phyloP scores from a whole-genome alignment of 2,329 filamentous ascomycete species.

The Geoglossum cookeanum region DNA sequence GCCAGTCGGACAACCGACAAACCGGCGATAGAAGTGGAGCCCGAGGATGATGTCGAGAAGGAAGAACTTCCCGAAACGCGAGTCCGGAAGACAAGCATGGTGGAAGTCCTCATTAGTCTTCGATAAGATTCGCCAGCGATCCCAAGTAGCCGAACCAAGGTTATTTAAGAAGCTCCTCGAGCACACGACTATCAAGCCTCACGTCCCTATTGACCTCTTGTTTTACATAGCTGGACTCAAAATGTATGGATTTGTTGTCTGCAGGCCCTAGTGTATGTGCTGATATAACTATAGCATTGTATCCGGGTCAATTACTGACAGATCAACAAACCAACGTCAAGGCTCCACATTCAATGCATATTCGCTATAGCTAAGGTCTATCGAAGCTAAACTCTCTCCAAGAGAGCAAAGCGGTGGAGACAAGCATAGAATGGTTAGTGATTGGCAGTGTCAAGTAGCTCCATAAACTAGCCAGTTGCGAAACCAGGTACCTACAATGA shows the following conservation, averaged over 20 bases:
- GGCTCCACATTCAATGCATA: neutral
- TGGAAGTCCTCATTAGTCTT: constrained; percentile 8
- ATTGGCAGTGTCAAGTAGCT: no score
- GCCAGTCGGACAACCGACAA: constrained; percentile 13
- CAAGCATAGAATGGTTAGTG: no score
- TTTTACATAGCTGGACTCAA: no score
- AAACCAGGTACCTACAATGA: no score
- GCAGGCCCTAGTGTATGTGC: no score
- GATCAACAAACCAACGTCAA: neutral
- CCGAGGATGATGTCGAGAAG: constrained; percentile 7
- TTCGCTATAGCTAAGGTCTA: no score
- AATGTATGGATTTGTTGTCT: no score
- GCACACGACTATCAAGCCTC: neutral
- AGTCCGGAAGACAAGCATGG: constrained; percentile 9
- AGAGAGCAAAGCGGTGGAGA: no score
- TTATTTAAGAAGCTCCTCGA: no score
- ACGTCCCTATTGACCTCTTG: neutral
- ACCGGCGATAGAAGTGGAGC: constrained; percentile 11
- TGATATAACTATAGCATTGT: no score
- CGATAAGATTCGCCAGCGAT: constrained; percentile 32
- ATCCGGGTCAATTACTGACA: neutral
- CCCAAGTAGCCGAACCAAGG: neutral
- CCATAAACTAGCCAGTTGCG: no score
- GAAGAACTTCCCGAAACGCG: constrained; percentile 10
- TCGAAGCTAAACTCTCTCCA: no score